These are phyloP conservation scores for Saccharomyces paradoxus DNA, from an alignment of 805 yeast genomes.

Conservation along the genomic window DNA sequence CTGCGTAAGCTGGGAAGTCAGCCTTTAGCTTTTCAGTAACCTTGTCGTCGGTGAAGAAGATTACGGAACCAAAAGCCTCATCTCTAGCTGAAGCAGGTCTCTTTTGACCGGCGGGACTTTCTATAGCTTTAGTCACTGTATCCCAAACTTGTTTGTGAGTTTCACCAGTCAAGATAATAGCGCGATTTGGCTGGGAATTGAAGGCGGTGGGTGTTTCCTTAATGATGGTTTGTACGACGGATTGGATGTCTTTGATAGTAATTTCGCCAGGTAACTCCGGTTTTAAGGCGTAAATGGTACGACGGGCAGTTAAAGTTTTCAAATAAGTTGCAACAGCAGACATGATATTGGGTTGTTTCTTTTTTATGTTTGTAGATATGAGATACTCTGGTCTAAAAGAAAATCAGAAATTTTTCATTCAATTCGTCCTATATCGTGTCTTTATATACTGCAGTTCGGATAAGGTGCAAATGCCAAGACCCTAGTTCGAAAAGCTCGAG, in stretches of 20 bases:
- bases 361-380: neutral
- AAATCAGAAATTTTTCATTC: neutral
- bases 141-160: slow-evolving; percentile 42
- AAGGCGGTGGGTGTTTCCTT: slow-evolving; percentile 44
- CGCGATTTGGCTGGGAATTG: slow-evolving; percentile 45
- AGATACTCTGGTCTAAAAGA: neutral
- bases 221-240: slow-evolving; percentile 36
- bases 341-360: slow-evolving; percentile 4
- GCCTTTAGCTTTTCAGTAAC: slow-evolving; percentile 35
- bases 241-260: slow-evolving; percentile 34
- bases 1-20: slow-evolving; percentile 37
- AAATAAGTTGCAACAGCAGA: slow-evolving; percentile 19
- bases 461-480: neutral
- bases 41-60: slow-evolving; percentile 40
- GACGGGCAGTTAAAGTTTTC: slow-evolving; percentile 34
- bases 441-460: neutral
- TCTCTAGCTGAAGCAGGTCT: slow-evolving; percentile 38
- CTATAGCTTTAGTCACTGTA: slow-evolving; percentile 33
- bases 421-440: neutral
- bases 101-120: slow-evolving; percentile 32
- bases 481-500: neutral
- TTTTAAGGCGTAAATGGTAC: slow-evolving; percentile 41
- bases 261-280: slow-evolving; percentile 38
- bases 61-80: slow-evolving; percentile 42
- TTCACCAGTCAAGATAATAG: slow-evolving; percentile 39